Evolutionary conservation across 352 stramenopile genomes (phyloP), one percentile per base, ranked within the genome.

Genomic region (Phytophthora boehmeriae): DNA sequence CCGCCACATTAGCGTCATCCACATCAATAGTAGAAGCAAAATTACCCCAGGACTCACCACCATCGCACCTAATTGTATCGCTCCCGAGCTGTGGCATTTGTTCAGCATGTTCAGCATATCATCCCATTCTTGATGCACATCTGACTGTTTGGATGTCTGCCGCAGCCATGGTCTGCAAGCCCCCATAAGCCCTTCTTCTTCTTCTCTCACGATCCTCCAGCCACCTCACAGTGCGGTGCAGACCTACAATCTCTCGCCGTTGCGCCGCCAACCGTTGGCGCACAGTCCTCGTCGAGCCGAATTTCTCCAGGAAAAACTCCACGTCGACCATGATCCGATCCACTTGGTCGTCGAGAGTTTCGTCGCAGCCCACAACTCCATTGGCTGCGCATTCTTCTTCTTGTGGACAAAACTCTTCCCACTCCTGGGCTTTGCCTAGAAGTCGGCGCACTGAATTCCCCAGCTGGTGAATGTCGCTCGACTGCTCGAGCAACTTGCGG

Each of bases 281-380:
- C 16, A 54, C 54, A 10, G 43, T 45, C n/a, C 35, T 35, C 9
- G 43, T 54, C 19, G 54, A 54, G 11, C 54, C 54, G 27, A 39
- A 61, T n/a, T 9, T 46, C 11, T 17, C 30, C 1, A 63, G 38
- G 27, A 63, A 63, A 34, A 50, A 57, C 8, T 57, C 20, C 27
- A 63, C 16, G 46, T 63, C 35, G 5, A 23, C 22, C 58, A 66
- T 66, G 35, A 36, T 66, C 27, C 59, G 42, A 17, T 61, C 58
- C 14, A 61, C 49, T 9, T 17, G 25, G 27, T 61, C 43, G 1
- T 8, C 10, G 8, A 20, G 44, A 16, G 27, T 48, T 8, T 22
- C 43, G 13, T n/a, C 13, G 14, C 6, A 41, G n/a, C 38, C 35
- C 27, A 25, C 30, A 45, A 20, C 35, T 32, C 34, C 14, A 17